phyloP scores from a whole-genome alignment of 139 green algal species.

The Chlorella sp. region DNA sequence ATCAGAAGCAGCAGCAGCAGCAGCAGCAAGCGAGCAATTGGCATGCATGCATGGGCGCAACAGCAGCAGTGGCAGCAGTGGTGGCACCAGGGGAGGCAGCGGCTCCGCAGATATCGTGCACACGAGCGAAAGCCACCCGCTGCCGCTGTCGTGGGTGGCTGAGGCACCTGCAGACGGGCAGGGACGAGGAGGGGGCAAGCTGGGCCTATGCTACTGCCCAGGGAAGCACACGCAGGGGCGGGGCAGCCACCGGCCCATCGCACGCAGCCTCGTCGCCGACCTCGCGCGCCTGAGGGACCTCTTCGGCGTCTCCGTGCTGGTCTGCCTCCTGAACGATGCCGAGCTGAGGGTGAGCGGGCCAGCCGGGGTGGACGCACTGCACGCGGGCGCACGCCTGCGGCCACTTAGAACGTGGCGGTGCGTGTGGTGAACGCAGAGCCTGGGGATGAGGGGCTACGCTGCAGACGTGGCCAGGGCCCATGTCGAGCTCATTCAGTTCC shows the following conservation, averaged over 20 bases:
- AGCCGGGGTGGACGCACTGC: too few relatives aligned
- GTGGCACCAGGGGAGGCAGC: not conserved
- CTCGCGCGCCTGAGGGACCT: not conserved
- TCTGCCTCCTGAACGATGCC: not conserved
- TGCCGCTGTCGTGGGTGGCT: not conserved
- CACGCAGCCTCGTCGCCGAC: not conserved
- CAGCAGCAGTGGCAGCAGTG: not conserved
- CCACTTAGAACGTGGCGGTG: not conserved
- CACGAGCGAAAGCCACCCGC: not conserved
- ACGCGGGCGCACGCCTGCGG: too few relatives aligned
- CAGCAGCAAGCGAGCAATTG: not conserved
- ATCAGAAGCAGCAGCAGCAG: not conserved
- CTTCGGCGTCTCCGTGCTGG: not conserved
- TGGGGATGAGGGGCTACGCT: not conserved
- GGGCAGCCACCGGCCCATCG: not conserved
- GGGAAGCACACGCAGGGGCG: not conserved
- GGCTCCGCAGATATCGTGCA: too few relatives aligned
- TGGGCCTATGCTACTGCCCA: not conserved
- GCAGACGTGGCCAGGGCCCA: not conserved
- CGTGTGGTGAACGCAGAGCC: not conserved
- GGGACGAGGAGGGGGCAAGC: not conserved
- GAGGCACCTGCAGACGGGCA: not conserved
- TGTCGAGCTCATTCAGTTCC: not conserved
- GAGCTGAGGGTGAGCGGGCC: conserved; percentile 1
- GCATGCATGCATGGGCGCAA: not conserved